A percentile compares a stretch with the other conserved stretches of the same genome.
These are phyloP conservation scores for Trametes hirsuta DNA, from an alignment of 1,284 basidiomycete genomes.

Conservation along the genomic window DNA sequence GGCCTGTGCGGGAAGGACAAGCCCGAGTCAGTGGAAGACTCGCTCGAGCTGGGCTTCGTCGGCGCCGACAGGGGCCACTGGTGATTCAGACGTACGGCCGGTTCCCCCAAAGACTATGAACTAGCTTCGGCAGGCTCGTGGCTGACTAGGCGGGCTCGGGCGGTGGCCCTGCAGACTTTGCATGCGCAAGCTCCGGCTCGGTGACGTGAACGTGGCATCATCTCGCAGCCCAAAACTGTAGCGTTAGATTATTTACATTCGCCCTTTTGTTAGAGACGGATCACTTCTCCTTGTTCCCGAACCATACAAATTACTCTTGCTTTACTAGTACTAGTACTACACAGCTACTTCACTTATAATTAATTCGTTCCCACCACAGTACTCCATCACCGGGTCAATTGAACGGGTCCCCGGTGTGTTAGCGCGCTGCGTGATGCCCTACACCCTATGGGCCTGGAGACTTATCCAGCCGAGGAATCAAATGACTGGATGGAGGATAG, in stretches of 20 bases:
- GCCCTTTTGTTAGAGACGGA: constrained; percentile 1
- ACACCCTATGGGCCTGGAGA: too few relatives aligned
- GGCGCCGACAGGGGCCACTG: constrained; percentile 46
- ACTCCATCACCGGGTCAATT: not conserved
- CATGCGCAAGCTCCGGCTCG: not conserved
- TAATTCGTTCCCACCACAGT: not conserved
- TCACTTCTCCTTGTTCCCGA: not conserved
- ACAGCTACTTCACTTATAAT: constrained; percentile 7
- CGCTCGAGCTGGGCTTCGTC: constrained; percentile 50
- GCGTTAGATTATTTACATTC: constrained; percentile 12
- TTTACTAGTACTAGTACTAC: constrained; percentile 1
- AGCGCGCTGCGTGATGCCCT: too few relatives aligned
- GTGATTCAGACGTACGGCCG: constrained; percentile 31
- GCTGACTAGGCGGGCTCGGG: not conserved
- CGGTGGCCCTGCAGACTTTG: constrained; percentile 3
- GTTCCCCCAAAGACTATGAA: not conserved
- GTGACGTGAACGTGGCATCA: not conserved
- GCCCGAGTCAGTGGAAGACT: constrained; percentile 42
- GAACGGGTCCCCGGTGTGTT: not conserved
- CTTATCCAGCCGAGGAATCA: too few relatives aligned
- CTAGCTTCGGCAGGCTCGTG: not conserved
- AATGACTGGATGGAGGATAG: too few relatives aligned
- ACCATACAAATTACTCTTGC: constrained; percentile 7
- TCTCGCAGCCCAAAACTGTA: constrained; percentile 6
- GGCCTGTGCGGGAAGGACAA: constrained; percentile 46